These are phyloP conservation scores for Linum usitatissimum DNA, from an alignment of 345 rosid genomes.

Conservation along the genomic window DNA sequence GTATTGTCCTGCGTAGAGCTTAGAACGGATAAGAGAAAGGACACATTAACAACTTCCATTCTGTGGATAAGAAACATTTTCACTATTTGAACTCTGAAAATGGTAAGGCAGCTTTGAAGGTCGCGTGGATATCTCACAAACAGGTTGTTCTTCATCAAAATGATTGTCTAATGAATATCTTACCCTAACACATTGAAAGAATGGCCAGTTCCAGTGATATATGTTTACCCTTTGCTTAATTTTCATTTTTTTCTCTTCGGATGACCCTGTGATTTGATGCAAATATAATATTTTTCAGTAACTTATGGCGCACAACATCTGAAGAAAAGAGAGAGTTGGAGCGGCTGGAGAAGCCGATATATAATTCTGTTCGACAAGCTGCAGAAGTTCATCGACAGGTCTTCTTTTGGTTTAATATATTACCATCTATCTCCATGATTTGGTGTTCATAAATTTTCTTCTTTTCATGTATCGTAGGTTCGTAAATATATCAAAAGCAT, in stretches of 20 bases:
- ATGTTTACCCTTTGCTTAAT: not conserved
- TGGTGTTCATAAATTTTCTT: conserved; percentile 1
- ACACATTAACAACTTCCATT: too few species aligned
- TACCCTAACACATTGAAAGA: too few species aligned
- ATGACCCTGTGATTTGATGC: not conserved
- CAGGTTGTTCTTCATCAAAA: not conserved
- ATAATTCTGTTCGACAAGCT: conserved; percentile 85
- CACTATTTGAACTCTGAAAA: too few species aligned
- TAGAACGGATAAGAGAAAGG: too few species aligned
- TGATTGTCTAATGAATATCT: too few species aligned
- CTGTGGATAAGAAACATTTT: too few species aligned
- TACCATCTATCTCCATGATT: not conserved
- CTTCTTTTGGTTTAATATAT: not conserved
- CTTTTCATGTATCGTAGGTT: conserved; percentile 31
- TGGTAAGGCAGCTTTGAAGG: too few species aligned
- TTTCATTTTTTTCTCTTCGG: not conserved
- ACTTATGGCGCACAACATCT: conserved; percentile 87
- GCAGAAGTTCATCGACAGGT: conserved; percentile 99
- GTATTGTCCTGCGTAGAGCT: too few species aligned
- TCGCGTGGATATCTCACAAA: too few species aligned
- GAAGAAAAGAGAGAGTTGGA: conserved; percentile 94
- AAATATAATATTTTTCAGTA: conserved; percentile 31
- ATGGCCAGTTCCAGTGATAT: too few species aligned
- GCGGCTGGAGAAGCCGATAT: conserved; percentile 70
- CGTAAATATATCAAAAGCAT: conserved; percentile 72